Evolutionary conservation across 345 rosid genomes (phyloP), one percentile per base, ranked within the genome.

Genomic region (Moricandia moricandioides): DNA sequence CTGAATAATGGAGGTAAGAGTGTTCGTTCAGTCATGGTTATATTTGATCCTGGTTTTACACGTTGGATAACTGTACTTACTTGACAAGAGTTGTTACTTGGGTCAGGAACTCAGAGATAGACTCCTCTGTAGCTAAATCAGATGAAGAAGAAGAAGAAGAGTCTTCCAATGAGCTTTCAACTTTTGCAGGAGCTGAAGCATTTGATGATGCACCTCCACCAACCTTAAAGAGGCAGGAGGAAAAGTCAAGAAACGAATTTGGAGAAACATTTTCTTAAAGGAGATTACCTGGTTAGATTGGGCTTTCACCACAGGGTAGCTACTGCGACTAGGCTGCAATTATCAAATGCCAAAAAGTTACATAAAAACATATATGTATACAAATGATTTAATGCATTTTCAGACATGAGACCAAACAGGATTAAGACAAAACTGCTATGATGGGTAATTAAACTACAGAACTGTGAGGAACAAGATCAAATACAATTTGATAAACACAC

Each of bases 71-170:
- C 35, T 31, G 3, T 40, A 69, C 89, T 82, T 77, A 92, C 96
- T 90, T 89, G 79, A 92, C 92, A 69, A 92, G 93, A 81, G 85
- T 84, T 61, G 96, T 73, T 57, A 90, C 97, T 88, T 88, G 93
- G 18, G 83, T 52, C 71, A 90, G 82, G 75, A 92, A 89, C 84
- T 87, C 89, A 34, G 93, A 85, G 65, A 92, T 83, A 14, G 94
- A 82, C 66, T 88, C 89, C 73, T 88, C 86, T 0, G 92, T 79
- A 61, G 87, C 91, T 78, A 78, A 64, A 39, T 78, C 60, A 64
- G 84, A 35, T 69, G 88, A 78, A 66, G 84, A n/a, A 6, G 54
- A n/a, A 6, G 16, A 83, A 55, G 16, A 83, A 55, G 76, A 69
- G 26, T 85, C 82, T 43, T 77, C 69, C 12, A 84, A 68, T 72